Conservation (phyloP, 495 filamentous ascomycete genomes). For the Entonaema liquescens region DNA sequence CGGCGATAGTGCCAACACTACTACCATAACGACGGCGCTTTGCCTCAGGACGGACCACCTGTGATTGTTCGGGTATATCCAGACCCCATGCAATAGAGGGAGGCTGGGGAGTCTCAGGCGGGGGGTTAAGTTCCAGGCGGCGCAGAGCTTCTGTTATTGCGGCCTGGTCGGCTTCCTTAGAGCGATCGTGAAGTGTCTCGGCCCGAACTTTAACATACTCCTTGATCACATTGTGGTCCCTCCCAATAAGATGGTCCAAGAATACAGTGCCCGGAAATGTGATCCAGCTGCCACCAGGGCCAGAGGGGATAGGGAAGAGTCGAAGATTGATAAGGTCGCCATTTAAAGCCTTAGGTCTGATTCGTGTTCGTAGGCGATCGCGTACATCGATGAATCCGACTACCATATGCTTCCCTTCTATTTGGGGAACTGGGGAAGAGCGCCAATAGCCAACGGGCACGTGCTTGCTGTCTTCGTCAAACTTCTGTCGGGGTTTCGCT, state of each 20-base stretch:
- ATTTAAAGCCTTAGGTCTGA: conserved; percentile 50
- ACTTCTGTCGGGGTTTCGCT: conserved; percentile 42
- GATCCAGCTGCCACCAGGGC: conserved; percentile 65
- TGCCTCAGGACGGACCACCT: conserved; percentile 43
- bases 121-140: conserved; percentile 47
- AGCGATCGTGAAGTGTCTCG: conserved; percentile 39
- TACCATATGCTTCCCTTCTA: conserved; percentile 58
- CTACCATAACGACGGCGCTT: conserved; percentile 49
- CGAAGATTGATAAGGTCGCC: conserved; percentile 51
- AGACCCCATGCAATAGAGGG: conserved; percentile 53
- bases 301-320: conserved; percentile 56
- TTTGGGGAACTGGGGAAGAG: conserved; percentile 55
- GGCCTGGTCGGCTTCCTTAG: conserved; percentile 41
- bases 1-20: conserved; percentile 20
- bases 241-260: conserved; percentile 55
- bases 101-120: conserved; percentile 47
- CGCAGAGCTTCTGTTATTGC: conserved; percentile 54
- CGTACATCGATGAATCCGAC: conserved; percentile 64
- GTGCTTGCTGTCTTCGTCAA: conserved; percentile 49
- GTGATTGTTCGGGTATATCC: conserved; percentile 51
- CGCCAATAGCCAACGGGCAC: conserved; percentile 63
- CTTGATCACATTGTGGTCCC: conserved; percentile 60
- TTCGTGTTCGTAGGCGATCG: conserved; percentile 62
- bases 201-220: conserved; percentile 63
- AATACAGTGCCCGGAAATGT: conserved; percentile 63